A percentile compares a stretch with the other conserved stretches of the same genome.
phyloP scores from a whole-genome alignment of 208 protist genomes.

The Acanthamoeba royreba region DNA sequence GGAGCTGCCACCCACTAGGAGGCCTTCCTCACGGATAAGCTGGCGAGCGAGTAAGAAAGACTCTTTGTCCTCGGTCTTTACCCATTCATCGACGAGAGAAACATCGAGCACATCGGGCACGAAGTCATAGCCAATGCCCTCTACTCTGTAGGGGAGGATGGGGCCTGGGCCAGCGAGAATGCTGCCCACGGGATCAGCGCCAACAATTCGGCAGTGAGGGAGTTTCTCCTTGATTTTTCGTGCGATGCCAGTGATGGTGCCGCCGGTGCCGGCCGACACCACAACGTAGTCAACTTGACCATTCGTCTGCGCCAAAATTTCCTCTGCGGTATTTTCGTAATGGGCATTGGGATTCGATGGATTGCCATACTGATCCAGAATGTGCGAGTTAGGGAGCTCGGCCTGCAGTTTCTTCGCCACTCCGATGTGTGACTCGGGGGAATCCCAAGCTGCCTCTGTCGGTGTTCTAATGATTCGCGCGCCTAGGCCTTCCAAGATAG shows the following conservation, averaged over 20 bases:
- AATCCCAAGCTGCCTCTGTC: constrained; percentile 92
- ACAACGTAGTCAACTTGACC: constrained; percentile 96
- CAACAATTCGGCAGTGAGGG: constrained; percentile 79
- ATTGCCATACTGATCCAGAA: constrained; percentile 96
- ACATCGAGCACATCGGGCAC: constrained; percentile 91
- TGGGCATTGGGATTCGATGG: constrained; percentile 92
- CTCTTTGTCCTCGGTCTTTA: constrained; percentile 91
- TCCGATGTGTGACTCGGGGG: constrained; percentile 94
- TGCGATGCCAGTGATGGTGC: constrained; percentile 94
- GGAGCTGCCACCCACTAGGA: constrained; percentile 93
- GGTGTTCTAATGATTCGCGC: constrained; percentile 95
- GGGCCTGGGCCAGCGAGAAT: constrained; percentile 89
- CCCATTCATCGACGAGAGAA: constrained; percentile 86
- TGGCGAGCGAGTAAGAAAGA: constrained; percentile 91
- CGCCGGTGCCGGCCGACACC: constrained; percentile 92
- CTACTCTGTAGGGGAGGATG: constrained; percentile 55
- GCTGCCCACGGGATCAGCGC: constrained; percentile 94
- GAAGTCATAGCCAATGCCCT: constrained; percentile 98
- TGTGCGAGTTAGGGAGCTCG: constrained; percentile 92
- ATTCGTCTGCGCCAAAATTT: constrained; percentile 92
- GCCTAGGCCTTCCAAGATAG: constrained; percentile 88
- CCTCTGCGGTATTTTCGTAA: constrained; percentile 93
- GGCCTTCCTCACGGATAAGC: constrained; percentile 92
- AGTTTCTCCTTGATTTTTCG: constrained; percentile 83
- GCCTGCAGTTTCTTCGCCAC: constrained; percentile 88